Conservation (phyloP, 805 yeast genomes). For the Ogataea parapolymorpha region DNA sequence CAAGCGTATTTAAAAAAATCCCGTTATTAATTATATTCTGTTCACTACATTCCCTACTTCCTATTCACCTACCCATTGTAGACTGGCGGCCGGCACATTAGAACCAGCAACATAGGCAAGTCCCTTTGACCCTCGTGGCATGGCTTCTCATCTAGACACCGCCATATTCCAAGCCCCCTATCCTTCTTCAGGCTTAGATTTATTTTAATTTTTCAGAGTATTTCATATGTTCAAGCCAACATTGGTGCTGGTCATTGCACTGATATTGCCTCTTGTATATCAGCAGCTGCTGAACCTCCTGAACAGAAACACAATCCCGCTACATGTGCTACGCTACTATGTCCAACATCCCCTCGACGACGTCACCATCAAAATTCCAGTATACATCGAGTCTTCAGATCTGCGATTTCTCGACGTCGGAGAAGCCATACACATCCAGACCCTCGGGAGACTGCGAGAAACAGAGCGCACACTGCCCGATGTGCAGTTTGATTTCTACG, state of each 20-base stretch:
- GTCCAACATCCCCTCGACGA: slow-evolving; percentile 37
- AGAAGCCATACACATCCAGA: slow-evolving; percentile 48
- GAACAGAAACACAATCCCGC: neutral
- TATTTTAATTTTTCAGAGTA: too few relatives aligned
- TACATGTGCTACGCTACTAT: neutral
- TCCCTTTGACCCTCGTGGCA: too few relatives aligned
- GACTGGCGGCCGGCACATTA: too few relatives aligned
- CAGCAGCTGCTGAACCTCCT: neutral
- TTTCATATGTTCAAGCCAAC: neutral
- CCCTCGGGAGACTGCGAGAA: slow-evolving; percentile 38
- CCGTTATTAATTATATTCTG: neutral
- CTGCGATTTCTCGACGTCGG: slow-evolving; percentile 66
- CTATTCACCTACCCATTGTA: too few relatives aligned
- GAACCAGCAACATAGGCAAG: too few relatives aligned
- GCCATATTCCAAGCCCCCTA: too few relatives aligned
- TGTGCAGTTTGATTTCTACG: slow-evolving; percentile 22
- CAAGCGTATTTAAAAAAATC: neutral
- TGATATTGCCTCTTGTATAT: neutral
- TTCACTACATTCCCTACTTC: too few relatives aligned
- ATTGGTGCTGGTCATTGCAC: neutral
- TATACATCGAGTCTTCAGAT: slow-evolving; percentile 40
- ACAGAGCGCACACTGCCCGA: slow-evolving; percentile 18
- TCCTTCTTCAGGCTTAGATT: too few relatives aligned
- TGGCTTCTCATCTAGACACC: too few relatives aligned
- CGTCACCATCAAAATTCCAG: slow-evolving; percentile 41